Base-by-base conservation (phyloP, 768 basidiomycete species). In the Leccinum rimulosum region DNA sequence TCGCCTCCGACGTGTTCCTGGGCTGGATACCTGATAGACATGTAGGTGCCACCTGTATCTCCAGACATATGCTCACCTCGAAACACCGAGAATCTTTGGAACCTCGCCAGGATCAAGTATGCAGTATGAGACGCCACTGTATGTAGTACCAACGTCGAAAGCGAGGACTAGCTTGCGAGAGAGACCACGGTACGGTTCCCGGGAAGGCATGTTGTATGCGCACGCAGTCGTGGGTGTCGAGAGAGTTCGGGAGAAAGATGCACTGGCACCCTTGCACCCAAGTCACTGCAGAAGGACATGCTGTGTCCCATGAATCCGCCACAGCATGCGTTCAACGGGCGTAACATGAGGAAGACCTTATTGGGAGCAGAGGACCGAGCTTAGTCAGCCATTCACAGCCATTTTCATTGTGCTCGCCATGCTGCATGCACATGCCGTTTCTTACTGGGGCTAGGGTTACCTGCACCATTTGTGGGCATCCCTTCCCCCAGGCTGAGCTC, bases 1-100 rank as follows among this genome's bases (percentile, higher is more conserved):
- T 81, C 77, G 3, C 79, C 77, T 4, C 77, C 77, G 19, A 75
- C 69, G 4, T 75, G 70, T n/a, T 79, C 77, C 60, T 80, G 80
- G 1, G 75, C 77, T 3, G 80, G 82, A 57, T 76, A 82, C 57
- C 82, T 82, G 40, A 12, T n/a, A n/a, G 31, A 2, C 1, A 6
- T 1, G 6, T 58, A 43, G 55, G 40, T 33, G 27, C 15, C 10
- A 49, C 43, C 5, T 5, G 19, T 12, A 45, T 19, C 43, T 19
- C 19, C 6, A 19, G 48, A 11, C 0, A 11, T 7, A 14, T 14
- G 3, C 66, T 38, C 22, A 73, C 77, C 58, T 73, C 15, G 64
- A 50, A 19, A 72, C 72, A 1, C 68, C 63, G 7, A 22, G 38
- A 27, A 78, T 69, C 43, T 64, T 62, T 17, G 76, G 73, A 6